Conservation (phyloP, 495 filamentous ascomycete species). For the Podospora bellae-mahoneyi region DNA sequence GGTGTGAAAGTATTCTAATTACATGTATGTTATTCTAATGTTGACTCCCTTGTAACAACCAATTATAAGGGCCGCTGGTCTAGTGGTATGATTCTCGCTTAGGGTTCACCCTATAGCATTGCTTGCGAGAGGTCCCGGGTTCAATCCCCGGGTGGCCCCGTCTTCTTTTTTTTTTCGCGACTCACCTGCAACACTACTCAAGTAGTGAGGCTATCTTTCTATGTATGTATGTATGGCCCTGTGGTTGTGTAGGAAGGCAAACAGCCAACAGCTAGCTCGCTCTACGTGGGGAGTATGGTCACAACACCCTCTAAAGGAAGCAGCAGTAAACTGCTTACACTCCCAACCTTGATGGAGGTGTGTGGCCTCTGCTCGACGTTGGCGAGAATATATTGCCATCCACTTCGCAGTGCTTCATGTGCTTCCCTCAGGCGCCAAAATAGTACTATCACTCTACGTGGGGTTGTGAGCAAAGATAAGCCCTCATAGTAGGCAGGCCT, state of each 20-base stretch:
- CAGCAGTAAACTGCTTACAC: background rate
- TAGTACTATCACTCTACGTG: background rate
- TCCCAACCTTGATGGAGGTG: background rate
- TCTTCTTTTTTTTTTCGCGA: background rate
- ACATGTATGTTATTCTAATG: too few species aligned
- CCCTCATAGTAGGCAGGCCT: background rate
- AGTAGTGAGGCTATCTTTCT: background rate
- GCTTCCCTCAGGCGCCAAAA: background rate
- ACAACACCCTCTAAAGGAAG: background rate
- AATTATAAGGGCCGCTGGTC: conserved; percentile 18
- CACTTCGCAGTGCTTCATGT: background rate
- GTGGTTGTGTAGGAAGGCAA: too few species aligned
- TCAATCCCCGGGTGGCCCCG: conserved; percentile 26
- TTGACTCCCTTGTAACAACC: background rate
- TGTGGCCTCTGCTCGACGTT: conserved; percentile 17
- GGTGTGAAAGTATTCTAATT: too few species aligned
- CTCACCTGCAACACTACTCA: background rate
- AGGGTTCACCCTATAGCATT: conserved; percentile 23
- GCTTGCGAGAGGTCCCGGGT: conserved; percentile 27
- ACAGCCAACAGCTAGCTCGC: too few species aligned
- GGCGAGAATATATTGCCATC: conserved; percentile 23
- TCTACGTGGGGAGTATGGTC: background rate
- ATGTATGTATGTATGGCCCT: background rate
- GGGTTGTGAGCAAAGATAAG: background rate
- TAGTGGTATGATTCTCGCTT: conserved; percentile 29